Conservation (phyloP, 2,329 filamentous ascomycete genomes). For the Ophiostoma australiae region DNA sequence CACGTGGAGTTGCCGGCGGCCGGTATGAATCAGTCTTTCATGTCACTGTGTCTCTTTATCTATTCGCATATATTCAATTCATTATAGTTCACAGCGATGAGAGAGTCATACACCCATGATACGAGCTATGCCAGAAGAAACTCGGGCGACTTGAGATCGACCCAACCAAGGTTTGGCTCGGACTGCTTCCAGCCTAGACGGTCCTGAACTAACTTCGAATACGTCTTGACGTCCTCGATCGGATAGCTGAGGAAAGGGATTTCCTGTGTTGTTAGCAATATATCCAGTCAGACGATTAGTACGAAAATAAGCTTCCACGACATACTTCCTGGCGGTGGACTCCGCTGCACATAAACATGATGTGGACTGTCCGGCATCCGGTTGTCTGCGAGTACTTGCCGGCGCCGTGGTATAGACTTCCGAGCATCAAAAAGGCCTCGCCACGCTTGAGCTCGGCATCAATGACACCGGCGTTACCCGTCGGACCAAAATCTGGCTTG, state of each 20-base stretch:
- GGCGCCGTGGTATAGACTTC: conserved; percentile 8
- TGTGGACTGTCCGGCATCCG: conserved; percentile 8
- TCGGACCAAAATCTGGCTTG: conserved; percentile 9
- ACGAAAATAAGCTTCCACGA: neutral
- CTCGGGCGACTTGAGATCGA: conserved; percentile 9
- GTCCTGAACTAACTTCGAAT: conserved; percentile 1
- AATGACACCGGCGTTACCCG: neutral
- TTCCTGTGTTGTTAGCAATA: conserved; percentile 5
- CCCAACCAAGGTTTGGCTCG: conserved; percentile 9
- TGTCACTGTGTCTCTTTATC: neutral
- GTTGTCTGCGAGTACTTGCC: conserved; percentile 1
- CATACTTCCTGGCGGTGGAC: conserved; percentile 9
- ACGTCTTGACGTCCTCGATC: conserved; percentile 10
- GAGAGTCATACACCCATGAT: neutral
- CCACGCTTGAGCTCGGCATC: conserved; percentile 1
- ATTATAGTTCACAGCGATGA: neutral
- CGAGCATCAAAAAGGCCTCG: conserved; percentile 8
- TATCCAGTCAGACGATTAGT: neutral
- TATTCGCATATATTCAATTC: neutral
- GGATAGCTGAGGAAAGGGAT: conserved; percentile 11
- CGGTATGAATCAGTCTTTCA: neutral
- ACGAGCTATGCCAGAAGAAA: neutral
- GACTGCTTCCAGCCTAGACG: conserved; percentile 13
- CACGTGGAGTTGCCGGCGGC: conserved; percentile 1
- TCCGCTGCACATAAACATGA: conserved; percentile 14